A percentile compares a stretch with the other conserved stretches of the same genome.
Conservation (phyloP, 495 filamentous ascomycete species). For the Daldinia childiae region DNA sequence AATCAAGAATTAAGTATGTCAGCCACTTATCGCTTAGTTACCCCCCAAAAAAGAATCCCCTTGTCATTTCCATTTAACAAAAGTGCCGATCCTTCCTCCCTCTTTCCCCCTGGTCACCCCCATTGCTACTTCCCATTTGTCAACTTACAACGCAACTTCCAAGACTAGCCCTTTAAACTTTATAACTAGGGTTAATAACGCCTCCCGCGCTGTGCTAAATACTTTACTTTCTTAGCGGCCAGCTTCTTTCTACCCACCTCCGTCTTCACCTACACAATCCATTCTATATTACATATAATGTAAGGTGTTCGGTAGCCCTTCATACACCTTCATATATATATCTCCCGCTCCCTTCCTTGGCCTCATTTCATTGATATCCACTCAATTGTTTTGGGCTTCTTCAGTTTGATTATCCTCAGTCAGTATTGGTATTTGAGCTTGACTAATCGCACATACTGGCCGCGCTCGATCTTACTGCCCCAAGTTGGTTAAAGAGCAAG, state of each 20-base stretch:
- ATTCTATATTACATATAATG: too few species aligned
- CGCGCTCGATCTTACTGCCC: neutral
- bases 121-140: slow-evolving; percentile 12
- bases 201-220: slow-evolving; percentile 20
- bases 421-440: slow-evolving; percentile 4
- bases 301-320: slow-evolving; percentile 3
- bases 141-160: neutral
- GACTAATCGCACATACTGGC: slow-evolving; percentile 10
- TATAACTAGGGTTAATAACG: slow-evolving; percentile 13
- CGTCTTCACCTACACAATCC: slow-evolving; percentile 19
- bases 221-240: neutral
- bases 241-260: neutral
- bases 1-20: neutral
- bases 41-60: slow-evolving; percentile 10
- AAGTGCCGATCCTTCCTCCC: slow-evolving; percentile 40
- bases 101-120: slow-evolving; percentile 6
- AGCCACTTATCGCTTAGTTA: slow-evolving; percentile 5
- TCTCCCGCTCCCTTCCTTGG: slow-evolving; percentile 18
- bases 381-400: neutral
- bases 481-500: neutral
- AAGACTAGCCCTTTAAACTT: slow-evolving; percentile 1
- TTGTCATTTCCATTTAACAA: slow-evolving; percentile 35
- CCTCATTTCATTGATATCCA: slow-evolving; percentile 14
- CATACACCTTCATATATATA: slow-evolving; percentile 10
- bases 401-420: slow-evolving; percentile 1